Conservation (phyloP, 192 early-diverging fungal species). For the Geranomyces michiganensis region DNA sequence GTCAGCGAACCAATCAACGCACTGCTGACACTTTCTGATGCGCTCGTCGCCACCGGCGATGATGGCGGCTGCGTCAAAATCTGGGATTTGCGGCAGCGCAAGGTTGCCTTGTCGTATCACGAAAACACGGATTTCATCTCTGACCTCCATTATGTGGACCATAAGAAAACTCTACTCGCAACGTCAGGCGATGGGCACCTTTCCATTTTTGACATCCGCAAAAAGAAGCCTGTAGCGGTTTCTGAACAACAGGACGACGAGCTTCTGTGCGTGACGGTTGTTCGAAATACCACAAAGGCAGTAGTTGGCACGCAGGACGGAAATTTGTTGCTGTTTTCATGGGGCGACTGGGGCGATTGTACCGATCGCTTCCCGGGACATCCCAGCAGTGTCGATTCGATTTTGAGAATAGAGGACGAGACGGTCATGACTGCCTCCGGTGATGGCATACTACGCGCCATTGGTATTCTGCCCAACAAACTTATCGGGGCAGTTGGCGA, state of each 20-base stretch:
- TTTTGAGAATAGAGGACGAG: slow-evolving; percentile 82
- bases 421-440: slow-evolving; percentile 86
- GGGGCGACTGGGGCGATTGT: slow-evolving; percentile 90
- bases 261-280: slow-evolving; percentile 77
- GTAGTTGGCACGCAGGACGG: slow-evolving; percentile 92
- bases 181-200: slow-evolving; percentile 90
- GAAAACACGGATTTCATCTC: slow-evolving; percentile 95
- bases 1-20: slow-evolving; percentile 78
- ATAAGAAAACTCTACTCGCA: slow-evolving; percentile 79
- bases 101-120: slow-evolving; percentile 73
- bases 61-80: slow-evolving; percentile 90
- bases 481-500: slow-evolving; percentile 88
- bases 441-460: slow-evolving; percentile 84
- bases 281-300: slow-evolving; percentile 78
- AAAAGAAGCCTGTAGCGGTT: slow-evolving; percentile 78
- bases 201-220: slow-evolving; percentile 89
- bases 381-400: slow-evolving; percentile 84
- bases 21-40: slow-evolving; percentile 70
- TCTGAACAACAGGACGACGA: slow-evolving; percentile 97
- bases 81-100: slow-evolving; percentile 87
- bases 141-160: slow-evolving; percentile 71
- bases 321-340: slow-evolving; percentile 83
- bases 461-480: slow-evolving; percentile 89
- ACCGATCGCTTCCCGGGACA: slow-evolving; percentile 95
- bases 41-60: slow-evolving; percentile 88